Evolutionary conservation across 192 early-diverging fungal species (phyloP).

Genomic region (Chytriomyces hyalinus): DNA sequence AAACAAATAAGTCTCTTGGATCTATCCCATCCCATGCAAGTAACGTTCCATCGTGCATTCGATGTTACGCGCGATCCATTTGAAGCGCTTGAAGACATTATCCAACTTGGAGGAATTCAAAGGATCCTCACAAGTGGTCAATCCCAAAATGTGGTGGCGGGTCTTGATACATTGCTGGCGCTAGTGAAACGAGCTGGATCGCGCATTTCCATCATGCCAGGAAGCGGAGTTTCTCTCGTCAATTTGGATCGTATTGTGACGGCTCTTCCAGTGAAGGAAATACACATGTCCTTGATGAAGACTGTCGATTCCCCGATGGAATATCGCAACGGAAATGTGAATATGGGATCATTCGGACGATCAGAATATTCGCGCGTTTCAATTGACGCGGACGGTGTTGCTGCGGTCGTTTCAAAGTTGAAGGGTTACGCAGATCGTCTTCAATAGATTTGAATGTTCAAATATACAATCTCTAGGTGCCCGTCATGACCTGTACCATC

Average conservation of each 20-base stretch:
- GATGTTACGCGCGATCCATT: conserved; percentile 66
- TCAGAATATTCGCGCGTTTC: conserved; percentile 48
- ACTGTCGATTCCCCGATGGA: conserved; percentile 47
- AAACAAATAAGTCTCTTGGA: conserved; percentile 45
- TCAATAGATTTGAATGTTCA: too few species aligned
- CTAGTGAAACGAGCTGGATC: conserved; percentile 49
- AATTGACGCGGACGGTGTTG: conserved; percentile 45
- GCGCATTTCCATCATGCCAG: conserved; percentile 64
- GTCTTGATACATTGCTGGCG: conserved; percentile 52
- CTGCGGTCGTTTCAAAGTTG: conserved; percentile 39
- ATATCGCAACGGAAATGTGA: conserved; percentile 34
- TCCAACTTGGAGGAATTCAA: conserved; percentile 63
- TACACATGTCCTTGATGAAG: conserved; percentile 62
- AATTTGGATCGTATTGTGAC: conserved; percentile 59
- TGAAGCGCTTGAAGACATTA: conserved; percentile 62
- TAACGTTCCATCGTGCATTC: conserved; percentile 76
- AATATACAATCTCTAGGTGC: too few species aligned
- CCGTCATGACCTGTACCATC: too few species aligned
- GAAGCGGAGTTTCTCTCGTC: conserved; percentile 57
- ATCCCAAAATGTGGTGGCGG: conserved; percentile 61
- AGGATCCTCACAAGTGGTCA: conserved; percentile 70
- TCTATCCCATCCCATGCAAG: conserved; percentile 59
- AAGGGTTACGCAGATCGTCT: not conserved
- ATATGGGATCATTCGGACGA: conserved; percentile 51
- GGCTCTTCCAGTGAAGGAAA: conserved; percentile 37